Evolutionary conservation across 768 basidiomycete species (phyloP), one percentile per base, ranked within the genome.

Genomic region (Cystobasidium onofrii): DNA sequence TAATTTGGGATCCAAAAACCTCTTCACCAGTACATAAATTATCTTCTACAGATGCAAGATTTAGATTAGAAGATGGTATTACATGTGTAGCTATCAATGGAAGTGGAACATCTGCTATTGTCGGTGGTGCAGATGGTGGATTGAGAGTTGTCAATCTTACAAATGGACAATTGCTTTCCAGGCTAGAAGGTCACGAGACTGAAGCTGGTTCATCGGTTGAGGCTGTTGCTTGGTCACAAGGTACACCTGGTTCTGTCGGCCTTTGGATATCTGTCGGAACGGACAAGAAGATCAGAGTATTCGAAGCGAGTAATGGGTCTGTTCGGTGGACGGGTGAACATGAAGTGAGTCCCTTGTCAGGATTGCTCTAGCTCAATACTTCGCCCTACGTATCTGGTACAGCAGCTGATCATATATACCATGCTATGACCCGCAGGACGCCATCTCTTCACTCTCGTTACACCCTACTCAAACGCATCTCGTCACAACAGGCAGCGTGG

Each of bases 281-380:
- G 2, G 96, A 99, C 79, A 92, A 93, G 0, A 94, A 92, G 80
- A 89, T 88, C 20, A 92, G 90, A 77, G 88, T 97, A 39, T 99
- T 95, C 93, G 96, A 99, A 82, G 84, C 94, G 52, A 85, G 85
- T 63, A 94, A 91, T 29, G 91, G 91, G 85, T 85, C 90, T 75
- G 80, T 93, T 64, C 86, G 96, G 71, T 85, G 88, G 20, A 92
- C 90, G 17, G 83, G 96, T 6, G 84, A 88, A 75, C 94, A 98
- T 78, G 84, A 88, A 81, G 94, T 94, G 75, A 64, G 86, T 29
- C n/a, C 10, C 43, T 39, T 43, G 29, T 44, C 25, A 2, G 6
- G 41, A 6, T 34, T 18, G 17, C 18, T 31, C n/a, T n/a, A n/a
- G n/a, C n/a, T n/a, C n/a, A n/a, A n/a, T n/a, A n/a, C n/a, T n/a